phyloP scores from a whole-genome alignment of 257 asterid genomes.

The Capsicum pubescens region DNA sequence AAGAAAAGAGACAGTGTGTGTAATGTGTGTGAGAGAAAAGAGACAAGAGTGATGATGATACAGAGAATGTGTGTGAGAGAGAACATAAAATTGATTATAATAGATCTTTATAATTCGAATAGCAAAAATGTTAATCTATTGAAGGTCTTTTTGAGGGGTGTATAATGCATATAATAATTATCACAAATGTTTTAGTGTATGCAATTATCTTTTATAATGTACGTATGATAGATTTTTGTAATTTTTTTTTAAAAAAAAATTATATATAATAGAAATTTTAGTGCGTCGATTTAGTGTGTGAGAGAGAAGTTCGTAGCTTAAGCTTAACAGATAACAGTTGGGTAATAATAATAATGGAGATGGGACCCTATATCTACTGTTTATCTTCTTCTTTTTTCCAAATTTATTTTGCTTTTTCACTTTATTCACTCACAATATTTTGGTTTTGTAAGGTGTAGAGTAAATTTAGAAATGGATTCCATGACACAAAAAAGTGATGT shows the following conservation, averaged over 20 bases:
- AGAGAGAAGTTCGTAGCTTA: not conserved
- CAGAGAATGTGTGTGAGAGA: constrained; percentile 33
- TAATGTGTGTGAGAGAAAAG: constrained; percentile 39
- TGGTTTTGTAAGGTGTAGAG: not conserved
- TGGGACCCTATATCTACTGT: constrained; percentile 20
- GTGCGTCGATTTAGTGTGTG: no score
- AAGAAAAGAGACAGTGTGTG: constrained; percentile 38
- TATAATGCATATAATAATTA: no score
- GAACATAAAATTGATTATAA: not conserved
- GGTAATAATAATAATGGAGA: constrained; percentile 3
- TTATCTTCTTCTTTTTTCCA: constrained; percentile 20
- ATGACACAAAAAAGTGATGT: not conserved
- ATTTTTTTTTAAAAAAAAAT: no score
- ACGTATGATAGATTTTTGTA: no score
- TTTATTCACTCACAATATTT: not conserved
- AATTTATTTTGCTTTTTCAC: not conserved
- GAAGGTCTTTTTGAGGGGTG: no score
- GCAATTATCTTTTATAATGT: no score
- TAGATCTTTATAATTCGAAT: no score
- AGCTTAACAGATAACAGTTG: not conserved
- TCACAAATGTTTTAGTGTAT: no score
- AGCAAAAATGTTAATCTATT: no score
- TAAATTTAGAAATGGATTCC: not conserved
- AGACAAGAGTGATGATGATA: constrained; percentile 17
- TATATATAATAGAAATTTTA: no score